Evolutionary conservation across 2,329 filamentous ascomycete genomes (phyloP), one percentile per base, ranked within the genome.

Genomic region (Claviceps pazoutovae): DNA sequence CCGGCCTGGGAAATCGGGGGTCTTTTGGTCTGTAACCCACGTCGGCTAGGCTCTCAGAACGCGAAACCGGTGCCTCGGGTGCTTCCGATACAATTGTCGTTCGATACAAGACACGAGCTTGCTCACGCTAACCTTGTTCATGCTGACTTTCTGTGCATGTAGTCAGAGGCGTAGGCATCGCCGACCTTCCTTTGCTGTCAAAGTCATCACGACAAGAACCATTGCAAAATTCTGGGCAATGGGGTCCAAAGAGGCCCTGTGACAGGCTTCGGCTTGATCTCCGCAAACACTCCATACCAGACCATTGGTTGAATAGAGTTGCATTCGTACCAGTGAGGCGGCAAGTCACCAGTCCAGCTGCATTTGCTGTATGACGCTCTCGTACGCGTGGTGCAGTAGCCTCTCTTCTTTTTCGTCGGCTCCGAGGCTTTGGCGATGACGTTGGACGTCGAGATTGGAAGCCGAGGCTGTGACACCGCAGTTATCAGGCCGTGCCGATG

Each of bases 231-330:
- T 34, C 30, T 34, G 30, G 21, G 19, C 4, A 42, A 49, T 34
- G 47, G n/a, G 14, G 16, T 14, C n/a, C 11, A 30, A 41, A 14
- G 42, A 30, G 9, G 23, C 3, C 47, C 21, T 38, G 47, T 42
- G 47, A 42, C 47, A 30, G 23, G 23, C 47, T 19, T 49, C 39
- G 48, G 4, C 39, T 26, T 7, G n/a, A 42, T 36, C 34, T 50
- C 17, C 17, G 21, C 21, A 37, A 19, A 16, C 26, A 21, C 19
- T 48, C 19, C 23, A 39, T 42, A 48, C 37, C n/a, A 19, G 45
- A 34, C 50, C 48, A 59, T 58, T 60, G 59, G 55, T 41, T 52
- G 43, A 30, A 19, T 49, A 51, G 42, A 19, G 48, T 59, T 53
- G 48, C 55, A 56, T 58, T 54, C 56, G 59, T 62, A 46, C 47